Evolutionary conservation across 306 rosid species (phyloP), one percentile per base, ranked within the genome.

Genomic region (Vigna nakashimae): DNA sequence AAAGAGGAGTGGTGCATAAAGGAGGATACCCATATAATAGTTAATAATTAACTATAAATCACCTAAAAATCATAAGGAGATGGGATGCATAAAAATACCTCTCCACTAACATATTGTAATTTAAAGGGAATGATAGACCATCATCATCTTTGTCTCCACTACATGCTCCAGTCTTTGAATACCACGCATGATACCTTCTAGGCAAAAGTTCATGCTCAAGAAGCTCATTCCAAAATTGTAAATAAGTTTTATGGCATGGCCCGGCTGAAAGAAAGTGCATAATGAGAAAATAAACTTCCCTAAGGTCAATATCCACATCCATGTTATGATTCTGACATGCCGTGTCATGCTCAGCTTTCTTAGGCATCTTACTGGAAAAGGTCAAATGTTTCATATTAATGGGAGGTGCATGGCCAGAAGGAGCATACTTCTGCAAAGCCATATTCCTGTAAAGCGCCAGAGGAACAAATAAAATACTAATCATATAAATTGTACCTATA

Each of bases 221-320:
- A 69, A 96, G 99, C 80, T 96, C 99, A 78, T 96, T 90, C 92
- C 91, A 84, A 4, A 96, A 87, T 75, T 92, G 91, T 46, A 76
- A 82, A 80, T 68, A 89, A 80, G 99, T 91, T 78, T 88, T 96
- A 51, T 22, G 97, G 76, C 97, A 96, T 20, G 98, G 98, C 77
- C 99, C 99, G 63, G 93, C 84, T 65, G 99, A 92, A 80, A 96
- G 98, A 76, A 96, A 96, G 84, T 90, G 98, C 99, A 96, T 86
- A 42, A 96, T 92, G 71, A 96, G 99, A 83, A 92, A 96, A 87
- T 96, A 96, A 70, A 96, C 88, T 86, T 96, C 99, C 80, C 92
- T 83, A 74, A 86, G 89, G 82, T 96, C 98, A 84, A 92, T 40
- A 80, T 92, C 96, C 75, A 86, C 86, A 74, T 89, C 98, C 85